Base-by-base conservation (phyloP, 2,329 filamentous ascomycete species). In the Remersonia thermophila region DNA sequence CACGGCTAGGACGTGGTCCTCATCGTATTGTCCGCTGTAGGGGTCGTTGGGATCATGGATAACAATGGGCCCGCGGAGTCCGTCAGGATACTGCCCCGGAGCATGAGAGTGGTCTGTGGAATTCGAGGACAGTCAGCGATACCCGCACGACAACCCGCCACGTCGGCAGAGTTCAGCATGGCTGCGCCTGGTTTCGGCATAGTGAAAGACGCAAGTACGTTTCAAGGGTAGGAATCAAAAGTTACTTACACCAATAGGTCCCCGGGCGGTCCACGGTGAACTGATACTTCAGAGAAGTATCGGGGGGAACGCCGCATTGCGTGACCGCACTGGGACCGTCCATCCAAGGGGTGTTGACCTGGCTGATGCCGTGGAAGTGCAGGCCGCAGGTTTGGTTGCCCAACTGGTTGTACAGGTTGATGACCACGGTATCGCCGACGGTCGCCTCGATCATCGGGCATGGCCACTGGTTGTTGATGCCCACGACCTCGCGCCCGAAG, bases 61-160 rank as follows among this genome's bases (percentile, higher is more conserved):
- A 37, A 80, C 71, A 29, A 81, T 48, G 0, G 72, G 59, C 2
- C 72, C 74, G 13, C 76, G 71, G 30, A 80, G 61, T n/a, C 77
- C 77, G 51, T 81, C 77, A 0, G 76, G 73, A 46, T 80, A 81
- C 48, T 80, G 75, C 2, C 67, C 73, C 56, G 67, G 66, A 37
- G 68, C 63, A 52, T 81, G 77, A 1, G 72, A 77, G 54, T 82
- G 77, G 44, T 79, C 59, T 65, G 38, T 28, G 10, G n/a, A 15
- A 3, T 11, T 13, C 14, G 16, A 15, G 29, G 32, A 50, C 26
- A 47, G 39, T 32, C 9, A 23, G 20, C 20, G n/a, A n/a, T n/a
- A n/a, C n/a, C n/a, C n/a, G n/a, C n/a, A n/a, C n/a, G n/a, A n/a
- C n/a, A n/a, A n/a, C n/a, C n/a, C n/a, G n/a, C n/a, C n/a, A n/a